These are phyloP conservation scores for Tetrahymena elliotti DNA, from an alignment of 73 alveolate genomes.

Conservation along the genomic window DNA sequence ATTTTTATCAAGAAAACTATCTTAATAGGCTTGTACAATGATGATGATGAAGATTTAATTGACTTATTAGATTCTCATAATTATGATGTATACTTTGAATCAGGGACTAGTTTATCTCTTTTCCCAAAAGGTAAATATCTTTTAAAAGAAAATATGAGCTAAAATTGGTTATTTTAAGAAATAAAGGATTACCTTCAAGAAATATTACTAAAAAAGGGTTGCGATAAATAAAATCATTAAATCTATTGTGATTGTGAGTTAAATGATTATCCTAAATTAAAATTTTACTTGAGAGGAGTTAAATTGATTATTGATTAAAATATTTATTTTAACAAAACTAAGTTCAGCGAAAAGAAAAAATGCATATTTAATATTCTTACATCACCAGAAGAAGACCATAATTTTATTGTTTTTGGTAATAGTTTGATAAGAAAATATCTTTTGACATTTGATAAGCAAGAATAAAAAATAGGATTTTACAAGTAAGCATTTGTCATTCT, in stretches of 20 bases:
- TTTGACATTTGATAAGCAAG: not conserved
- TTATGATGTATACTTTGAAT: not conserved
- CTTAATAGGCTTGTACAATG: not conserved
- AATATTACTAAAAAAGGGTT: not conserved
- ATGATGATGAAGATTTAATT: not conserved
- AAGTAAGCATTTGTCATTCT: not conserved
- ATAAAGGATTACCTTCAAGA: not conserved
- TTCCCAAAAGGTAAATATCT: not conserved
- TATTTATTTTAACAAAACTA: not conserved
- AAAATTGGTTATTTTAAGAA: not conserved
- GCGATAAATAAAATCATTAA: not conserved
- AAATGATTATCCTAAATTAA: not conserved
- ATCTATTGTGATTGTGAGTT: not conserved
- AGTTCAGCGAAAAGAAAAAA: not conserved
- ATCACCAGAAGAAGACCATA: not conserved
- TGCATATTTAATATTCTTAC: not conserved
- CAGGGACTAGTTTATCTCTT: not conserved
- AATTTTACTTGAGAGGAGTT: not conserved
- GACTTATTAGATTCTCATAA: not conserved
- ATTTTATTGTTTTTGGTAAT: not conserved
- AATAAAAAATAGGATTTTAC: not conserved
- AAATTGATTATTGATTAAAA: not conserved
- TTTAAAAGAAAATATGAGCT: not conserved
- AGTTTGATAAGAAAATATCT: not conserved
- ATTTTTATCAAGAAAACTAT: not conserved